Evolutionary conservation across 2,329 filamentous ascomycete genomes (phyloP).

Genomic region (Chaetomium strumarium): DNA sequence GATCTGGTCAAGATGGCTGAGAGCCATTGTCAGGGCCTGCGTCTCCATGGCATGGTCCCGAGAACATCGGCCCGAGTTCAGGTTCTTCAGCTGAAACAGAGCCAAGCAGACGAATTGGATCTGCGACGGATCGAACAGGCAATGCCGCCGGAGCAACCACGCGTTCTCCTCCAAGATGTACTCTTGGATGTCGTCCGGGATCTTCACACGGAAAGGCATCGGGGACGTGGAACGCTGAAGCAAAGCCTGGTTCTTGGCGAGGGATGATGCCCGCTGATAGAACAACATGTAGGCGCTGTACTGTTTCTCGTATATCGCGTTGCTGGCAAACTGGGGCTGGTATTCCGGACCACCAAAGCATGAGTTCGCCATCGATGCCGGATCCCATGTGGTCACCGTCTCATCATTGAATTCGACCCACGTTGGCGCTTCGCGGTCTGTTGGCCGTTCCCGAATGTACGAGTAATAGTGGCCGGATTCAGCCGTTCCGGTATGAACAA

Average conservation of each 20-base stretch:
- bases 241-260: constrained; percentile 47
- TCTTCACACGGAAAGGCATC: constrained; percentile 40
- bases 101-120: constrained; percentile 59
- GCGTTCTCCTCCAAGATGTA: constrained; percentile 69
- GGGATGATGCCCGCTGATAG: constrained; percentile 73
- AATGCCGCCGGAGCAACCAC: constrained; percentile 67
- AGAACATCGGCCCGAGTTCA: constrained; percentile 45
- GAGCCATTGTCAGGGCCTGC: constrained; percentile 47
- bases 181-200: constrained; percentile 44
- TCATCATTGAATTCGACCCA: constrained; percentile 97
- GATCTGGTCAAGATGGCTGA: constrained; percentile 70
- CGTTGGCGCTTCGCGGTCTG: constrained; percentile 38
- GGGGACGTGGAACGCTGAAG: constrained; percentile 34
- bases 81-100: constrained; percentile 49
- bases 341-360: constrained; percentile 74
- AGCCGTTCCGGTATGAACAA: constrained; percentile 88
- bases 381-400: constrained; percentile 71
- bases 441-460: constrained; percentile 76
- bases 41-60: constrained; percentile 42
- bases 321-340: constrained; percentile 40
- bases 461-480: constrained; percentile 98
- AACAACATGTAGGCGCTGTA: constrained; percentile 98
- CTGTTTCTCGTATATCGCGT: constrained; percentile 56
- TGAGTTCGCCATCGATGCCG: constrained; percentile 61
- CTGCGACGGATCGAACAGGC: constrained; percentile 69